Conservation (phyloP, 164 flowering plant species). For the Stephania yunnanensis region DNA sequence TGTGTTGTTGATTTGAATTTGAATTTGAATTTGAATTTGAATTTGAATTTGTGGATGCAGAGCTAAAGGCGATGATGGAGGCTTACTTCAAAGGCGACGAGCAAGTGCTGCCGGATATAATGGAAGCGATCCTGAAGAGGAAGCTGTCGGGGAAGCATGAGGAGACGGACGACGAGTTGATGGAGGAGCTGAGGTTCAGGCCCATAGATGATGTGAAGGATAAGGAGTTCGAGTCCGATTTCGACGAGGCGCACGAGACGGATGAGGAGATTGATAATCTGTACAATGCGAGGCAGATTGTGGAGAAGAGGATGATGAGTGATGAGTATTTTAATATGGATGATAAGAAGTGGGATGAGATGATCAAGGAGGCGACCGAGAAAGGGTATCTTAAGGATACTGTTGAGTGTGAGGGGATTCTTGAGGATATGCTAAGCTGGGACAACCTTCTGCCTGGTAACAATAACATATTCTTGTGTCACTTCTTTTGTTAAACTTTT, state of each 20-base stretch:
- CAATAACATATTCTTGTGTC: constrained; percentile 25
- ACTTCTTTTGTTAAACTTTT: neutral
- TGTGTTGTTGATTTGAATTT: too few species aligned
- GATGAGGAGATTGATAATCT: constrained; percentile 80
- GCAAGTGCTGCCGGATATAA: constrained; percentile 43
- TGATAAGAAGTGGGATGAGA: constrained; percentile 69
- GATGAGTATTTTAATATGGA: constrained; percentile 69
- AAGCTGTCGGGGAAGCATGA: constrained; percentile 53
- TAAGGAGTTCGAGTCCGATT: constrained; percentile 55
- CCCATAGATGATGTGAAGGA: constrained; percentile 51
- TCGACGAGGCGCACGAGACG: constrained; percentile 49
- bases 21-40: too few species aligned
- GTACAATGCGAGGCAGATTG: constrained; percentile 50
- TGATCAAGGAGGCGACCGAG: constrained; percentile 60
- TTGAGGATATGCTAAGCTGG: constrained; percentile 88
- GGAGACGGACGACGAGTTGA: constrained; percentile 68
- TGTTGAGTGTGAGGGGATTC: constrained; percentile 61
- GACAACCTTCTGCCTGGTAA: constrained; percentile 95
- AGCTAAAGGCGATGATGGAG: constrained; percentile 43
- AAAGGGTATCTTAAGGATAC: constrained; percentile 61
- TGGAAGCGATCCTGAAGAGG: constrained; percentile 54
- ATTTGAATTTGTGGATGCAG: constrained; percentile 21
- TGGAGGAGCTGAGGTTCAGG: constrained; percentile 38
- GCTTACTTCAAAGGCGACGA: constrained; percentile 56
- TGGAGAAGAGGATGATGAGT: constrained; percentile 44